Conservation (phyloP, 768 basidiomycete genomes). For the Mycena epipterygia region DNA sequence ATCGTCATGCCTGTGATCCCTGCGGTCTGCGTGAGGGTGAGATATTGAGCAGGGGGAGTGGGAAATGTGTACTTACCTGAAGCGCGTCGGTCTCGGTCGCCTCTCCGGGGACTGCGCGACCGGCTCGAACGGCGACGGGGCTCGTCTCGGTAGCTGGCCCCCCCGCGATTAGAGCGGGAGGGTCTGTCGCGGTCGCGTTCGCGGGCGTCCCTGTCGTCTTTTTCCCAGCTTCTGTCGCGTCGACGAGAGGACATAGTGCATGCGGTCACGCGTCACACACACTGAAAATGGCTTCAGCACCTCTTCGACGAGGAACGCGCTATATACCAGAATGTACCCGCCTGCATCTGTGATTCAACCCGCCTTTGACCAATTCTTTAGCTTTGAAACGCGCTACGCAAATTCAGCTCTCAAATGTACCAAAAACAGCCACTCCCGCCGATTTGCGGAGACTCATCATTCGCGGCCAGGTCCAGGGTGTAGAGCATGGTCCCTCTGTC, state of each 20-base stretch:
- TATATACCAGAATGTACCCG: constrained; percentile 12
- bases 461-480: constrained; percentile 58
- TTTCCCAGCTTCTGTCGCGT: constrained; percentile 77
- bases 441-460: constrained; percentile 66
- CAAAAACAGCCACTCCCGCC: constrained; percentile 63
- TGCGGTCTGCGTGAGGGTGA: constrained; percentile 41
- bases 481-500: constrained; percentile 55
- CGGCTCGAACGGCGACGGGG: constrained; percentile 62
- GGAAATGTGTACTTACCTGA: constrained; percentile 40
- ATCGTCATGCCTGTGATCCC: constrained; percentile 44
- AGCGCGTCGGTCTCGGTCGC: constrained; percentile 56
- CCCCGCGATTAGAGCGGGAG: constrained; percentile 52
- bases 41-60: not conserved
- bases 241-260: constrained; percentile 69
- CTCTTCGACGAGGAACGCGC: constrained; percentile 24
- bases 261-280: constrained; percentile 20
- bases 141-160: constrained; percentile 56
- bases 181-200: constrained; percentile 60
- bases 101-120: constrained; percentile 62
- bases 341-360: not conserved
- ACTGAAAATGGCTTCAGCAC: constrained; percentile 15
- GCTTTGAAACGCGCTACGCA: constrained; percentile 49
- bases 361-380: constrained; percentile 13
- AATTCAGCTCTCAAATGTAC: constrained; percentile 64
- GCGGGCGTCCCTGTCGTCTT: constrained; percentile 48